These are phyloP conservation scores for Gymnopilus dilepis DNA, from an alignment of 768 basidiomycete species.

Conservation along the genomic window DNA sequence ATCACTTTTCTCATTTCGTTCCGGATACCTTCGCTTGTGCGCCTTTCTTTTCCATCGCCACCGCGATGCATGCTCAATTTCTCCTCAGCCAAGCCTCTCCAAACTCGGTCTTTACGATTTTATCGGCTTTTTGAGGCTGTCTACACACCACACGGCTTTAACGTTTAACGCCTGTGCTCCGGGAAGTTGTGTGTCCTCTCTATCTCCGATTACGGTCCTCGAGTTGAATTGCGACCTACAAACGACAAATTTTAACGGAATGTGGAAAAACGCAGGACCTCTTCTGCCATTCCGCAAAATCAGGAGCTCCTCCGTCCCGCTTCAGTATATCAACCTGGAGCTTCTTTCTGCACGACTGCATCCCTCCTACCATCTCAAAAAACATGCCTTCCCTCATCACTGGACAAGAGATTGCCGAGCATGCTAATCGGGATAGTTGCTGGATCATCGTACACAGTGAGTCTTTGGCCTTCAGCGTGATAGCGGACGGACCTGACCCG, in stretches of 20 bases:
- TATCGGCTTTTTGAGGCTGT: not conserved
- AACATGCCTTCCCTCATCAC: conserved; percentile 36
- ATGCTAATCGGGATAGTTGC: conserved; percentile 40
- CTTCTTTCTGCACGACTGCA: not conserved
- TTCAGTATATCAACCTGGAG: conserved; percentile 26
- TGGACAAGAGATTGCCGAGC: conserved; percentile 36
- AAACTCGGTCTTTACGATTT: not conserved
- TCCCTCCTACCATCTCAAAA: not conserved
- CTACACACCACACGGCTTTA: too few species aligned
- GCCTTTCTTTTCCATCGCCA: not conserved
- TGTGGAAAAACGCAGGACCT: conserved; percentile 18
- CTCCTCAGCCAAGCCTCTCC: not conserved
- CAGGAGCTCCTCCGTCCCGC: conserved; percentile 26
- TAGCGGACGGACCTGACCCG: not conserved
- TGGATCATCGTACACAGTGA: conserved; percentile 82
- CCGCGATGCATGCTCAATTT: not conserved
- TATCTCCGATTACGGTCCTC: conserved; percentile 27
- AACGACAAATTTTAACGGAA: conserved; percentile 18
- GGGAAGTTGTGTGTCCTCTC: conserved; percentile 39
- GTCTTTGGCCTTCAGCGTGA: conserved; percentile 15
- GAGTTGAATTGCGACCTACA: not conserved
- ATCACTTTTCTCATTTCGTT: not conserved
- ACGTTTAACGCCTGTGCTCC: not conserved
- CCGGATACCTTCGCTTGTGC: not conserved
- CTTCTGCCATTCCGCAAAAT: conserved; percentile 16